phyloP scores from a whole-genome alignment of 371 early-diverging fungal genomes.

The Mortierella sp. region DNA sequence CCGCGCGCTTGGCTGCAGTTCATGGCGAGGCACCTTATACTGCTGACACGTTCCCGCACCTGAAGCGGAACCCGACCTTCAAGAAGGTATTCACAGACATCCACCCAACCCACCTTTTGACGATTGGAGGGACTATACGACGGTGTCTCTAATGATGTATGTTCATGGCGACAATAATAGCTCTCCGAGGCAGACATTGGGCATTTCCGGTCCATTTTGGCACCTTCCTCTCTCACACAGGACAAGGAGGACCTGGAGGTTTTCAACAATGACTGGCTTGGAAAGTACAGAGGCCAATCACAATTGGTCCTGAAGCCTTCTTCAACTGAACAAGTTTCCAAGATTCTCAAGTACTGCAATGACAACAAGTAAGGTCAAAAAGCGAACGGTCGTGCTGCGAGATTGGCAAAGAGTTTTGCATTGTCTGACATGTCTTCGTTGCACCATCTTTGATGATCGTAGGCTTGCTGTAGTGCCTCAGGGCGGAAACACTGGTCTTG shows the following conservation, averaged over 20 bases:
- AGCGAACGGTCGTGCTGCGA: too few species aligned
- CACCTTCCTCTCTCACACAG: slow-evolving; percentile 56
- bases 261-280: slow-evolving; percentile 93
- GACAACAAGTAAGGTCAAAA: slow-evolving; percentile 62
- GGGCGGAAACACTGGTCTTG: slow-evolving; percentile 96
- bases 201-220: slow-evolving; percentile 69
- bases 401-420: too few species aligned
- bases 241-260: slow-evolving; percentile 66
- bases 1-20: slow-evolving; percentile 4
- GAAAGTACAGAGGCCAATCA: slow-evolving; percentile 90
- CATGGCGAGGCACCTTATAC: slow-evolving; percentile 11
- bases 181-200: slow-evolving; percentile 67
- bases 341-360: slow-evolving; percentile 90
- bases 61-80: slow-evolving; percentile 61
- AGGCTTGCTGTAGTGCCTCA: slow-evolving; percentile 95
- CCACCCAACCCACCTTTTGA: neutral
- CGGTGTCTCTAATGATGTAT: too few species aligned
- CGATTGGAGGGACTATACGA: too few species aligned
- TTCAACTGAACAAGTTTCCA: slow-evolving; percentile 86
- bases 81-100: slow-evolving; percentile 57
- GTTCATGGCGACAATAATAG: slow-evolving; percentile 10
- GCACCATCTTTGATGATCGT: neutral
- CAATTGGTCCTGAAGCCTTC: slow-evolving; percentile 87
- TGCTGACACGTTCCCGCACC: slow-evolving; percentile 22
- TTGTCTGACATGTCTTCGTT: too few species aligned